phyloP scores from a whole-genome alignment of 2,329 filamentous ascomycete genomes.

The Pseudopyricularia cyperi region DNA sequence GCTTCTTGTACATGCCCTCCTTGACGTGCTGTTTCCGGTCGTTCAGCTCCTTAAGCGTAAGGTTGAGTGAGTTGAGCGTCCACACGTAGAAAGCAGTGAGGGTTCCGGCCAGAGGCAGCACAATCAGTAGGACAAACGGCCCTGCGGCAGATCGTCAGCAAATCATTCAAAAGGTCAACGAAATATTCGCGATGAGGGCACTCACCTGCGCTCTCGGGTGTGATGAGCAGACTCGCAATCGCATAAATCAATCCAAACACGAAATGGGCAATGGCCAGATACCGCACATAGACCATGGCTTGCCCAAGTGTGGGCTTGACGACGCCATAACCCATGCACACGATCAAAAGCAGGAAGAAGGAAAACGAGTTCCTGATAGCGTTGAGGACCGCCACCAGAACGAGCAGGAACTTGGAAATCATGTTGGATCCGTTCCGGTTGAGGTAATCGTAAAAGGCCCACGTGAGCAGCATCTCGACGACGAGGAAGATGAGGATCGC shows the following conservation, averaged over 20 bases:
- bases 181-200: conserved; percentile 2
- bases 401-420: conserved; percentile 73
- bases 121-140: conserved; percentile 81
- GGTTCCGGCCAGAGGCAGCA: conserved; percentile 81
- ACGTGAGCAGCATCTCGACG: conserved; percentile 94
- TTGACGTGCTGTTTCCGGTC: conserved; percentile 91
- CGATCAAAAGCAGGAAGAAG: conserved; percentile 93
- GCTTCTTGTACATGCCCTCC: conserved; percentile 90
- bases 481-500: conserved; percentile 91
- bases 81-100: conserved; percentile 96
- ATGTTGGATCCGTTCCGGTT: conserved; percentile 79
- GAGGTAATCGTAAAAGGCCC: conserved; percentile 96
- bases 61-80: conserved; percentile 90
- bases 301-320: conserved; percentile 86
- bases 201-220: conserved; percentile 68
- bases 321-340: conserved; percentile 98
- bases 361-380: conserved; percentile 94
- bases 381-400: conserved; percentile 85
- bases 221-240: conserved; percentile 76
- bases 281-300: conserved; percentile 88
- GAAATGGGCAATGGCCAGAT: conserved; percentile 85
- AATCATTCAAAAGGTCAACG: background rate
- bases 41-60: conserved; percentile 90
- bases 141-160: conserved; percentile 30
- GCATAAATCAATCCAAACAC: conserved; percentile 90